Conservation (phyloP, 2,329 filamentous ascomycete genomes). For the Cercospora sesami region DNA sequence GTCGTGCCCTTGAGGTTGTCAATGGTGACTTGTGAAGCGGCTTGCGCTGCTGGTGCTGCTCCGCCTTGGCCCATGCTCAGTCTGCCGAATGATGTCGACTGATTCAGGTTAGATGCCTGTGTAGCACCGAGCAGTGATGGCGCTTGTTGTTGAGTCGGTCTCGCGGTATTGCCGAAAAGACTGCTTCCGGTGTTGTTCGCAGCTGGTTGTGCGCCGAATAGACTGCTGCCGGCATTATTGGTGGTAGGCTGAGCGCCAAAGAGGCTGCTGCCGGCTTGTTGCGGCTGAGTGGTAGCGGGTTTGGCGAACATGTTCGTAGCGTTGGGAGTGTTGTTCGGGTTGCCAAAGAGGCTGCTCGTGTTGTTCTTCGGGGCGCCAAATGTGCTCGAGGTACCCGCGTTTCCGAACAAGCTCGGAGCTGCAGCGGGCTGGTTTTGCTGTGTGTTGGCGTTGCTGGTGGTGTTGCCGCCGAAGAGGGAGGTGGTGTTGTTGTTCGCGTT, state of each 20-base stretch:
- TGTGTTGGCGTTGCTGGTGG: constrained; percentile 17
- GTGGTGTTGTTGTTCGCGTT: constrained; percentile 17
- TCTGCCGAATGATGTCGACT: constrained; percentile 35
- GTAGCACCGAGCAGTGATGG: constrained; percentile 35
- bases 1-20: constrained; percentile 80
- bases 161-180: constrained; percentile 24
- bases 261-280: constrained; percentile 28
- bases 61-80: constrained; percentile 52
- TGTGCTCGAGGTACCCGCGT: constrained; percentile 19
- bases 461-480: constrained; percentile 21
- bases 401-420: constrained; percentile 25
- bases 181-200: constrained; percentile 18
- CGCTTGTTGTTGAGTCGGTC: constrained; percentile 28
- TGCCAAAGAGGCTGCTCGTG: constrained; percentile 14
- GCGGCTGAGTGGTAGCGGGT: constrained; percentile 24
- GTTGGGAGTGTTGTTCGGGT: constrained; percentile 10
- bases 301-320: constrained; percentile 37
- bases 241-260: constrained; percentile 23
- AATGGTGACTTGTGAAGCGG: constrained; percentile 65
- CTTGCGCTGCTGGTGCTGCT: constrained; percentile 43
- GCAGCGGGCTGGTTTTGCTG: constrained; percentile 20
- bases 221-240: constrained; percentile 15
- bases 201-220: constrained; percentile 25
- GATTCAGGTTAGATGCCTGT: constrained; percentile 26
- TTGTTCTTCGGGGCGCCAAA: constrained; percentile 27